Base-by-base conservation (phyloP, 805 yeast genomes). In the Candida boleticola region DNA sequence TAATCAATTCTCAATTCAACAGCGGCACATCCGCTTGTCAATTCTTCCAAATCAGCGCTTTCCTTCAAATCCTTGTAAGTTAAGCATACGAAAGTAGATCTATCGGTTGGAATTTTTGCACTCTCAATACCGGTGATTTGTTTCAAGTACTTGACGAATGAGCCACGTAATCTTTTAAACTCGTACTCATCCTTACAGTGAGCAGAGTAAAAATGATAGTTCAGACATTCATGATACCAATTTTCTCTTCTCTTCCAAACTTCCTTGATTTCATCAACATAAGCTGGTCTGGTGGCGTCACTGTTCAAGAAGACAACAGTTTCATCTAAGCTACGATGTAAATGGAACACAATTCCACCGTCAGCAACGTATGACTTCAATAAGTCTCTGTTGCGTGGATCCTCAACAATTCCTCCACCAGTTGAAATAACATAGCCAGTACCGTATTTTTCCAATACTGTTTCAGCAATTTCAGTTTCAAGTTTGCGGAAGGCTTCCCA, bases 381-480 rank as follows among this genome's bases (percentile, higher is more conserved):
- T 5, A 79, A 50, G 9, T 71, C 71, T 53, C 97, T 77, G 3
- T 95, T 80, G n/a, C 62, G 75, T 5, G 73, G 73, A 30, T 76
- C 76, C 64, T 92, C 98, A 21, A 93, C 95, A 46, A 93, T 73
- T 7, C 99, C 99, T 34, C 99, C 99, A 26, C 99, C 99, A 38
- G 97, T 87, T 0, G 98, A 87, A 41, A 92, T 75, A 18, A 92
- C 85, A 53, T 81, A 71, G 4, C 84, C 84, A 16, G 53, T 55
- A 4, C 64, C 42, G 47, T 61, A 57, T 23, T 69, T 60, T 2
- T 58, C 48, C 16, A 85, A 48, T 23, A 74, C 68, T 36, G 78
- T 76, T 38, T 73, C 63, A 47, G 86, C 76, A 33, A 85, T 65
- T 32, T 64, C 66, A 3, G 71, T 60, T 61, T 93, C 99, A 40